Percentiles rank a stretch among this genome's conserved stretches.
These are phyloP conservation scores for Stephania cephalantha DNA, from an alignment of 164 flowering plant species.

Conservation along the genomic window DNA sequence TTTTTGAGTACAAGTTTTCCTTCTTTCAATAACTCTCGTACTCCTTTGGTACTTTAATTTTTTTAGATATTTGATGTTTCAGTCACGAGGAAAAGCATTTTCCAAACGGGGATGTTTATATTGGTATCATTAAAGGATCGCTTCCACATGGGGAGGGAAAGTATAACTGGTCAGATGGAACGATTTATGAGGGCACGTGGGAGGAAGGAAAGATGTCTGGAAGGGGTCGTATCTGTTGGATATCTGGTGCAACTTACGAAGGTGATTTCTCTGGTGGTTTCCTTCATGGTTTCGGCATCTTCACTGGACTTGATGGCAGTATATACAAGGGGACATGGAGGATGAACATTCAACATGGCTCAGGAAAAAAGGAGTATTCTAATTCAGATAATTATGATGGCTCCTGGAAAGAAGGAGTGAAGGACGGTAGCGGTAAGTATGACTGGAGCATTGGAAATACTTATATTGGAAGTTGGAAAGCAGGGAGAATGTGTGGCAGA, in stretches of 20 bases:
- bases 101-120: slow-evolving; percentile 64
- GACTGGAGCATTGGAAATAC: slow-evolving; percentile 56
- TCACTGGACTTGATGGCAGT: slow-evolving; percentile 42
- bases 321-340: slow-evolving; percentile 70
- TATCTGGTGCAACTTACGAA: slow-evolving; percentile 60
- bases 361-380: slow-evolving; percentile 54
- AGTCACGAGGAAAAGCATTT: slow-evolving; percentile 28
- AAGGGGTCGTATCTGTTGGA: slow-evolving; percentile 62
- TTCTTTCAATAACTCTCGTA: not conserved
- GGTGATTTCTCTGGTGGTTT: slow-evolving; percentile 82
- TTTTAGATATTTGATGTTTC: slow-evolving; percentile 10
- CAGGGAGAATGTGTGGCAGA: slow-evolving; percentile 79
- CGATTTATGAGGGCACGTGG: slow-evolving; percentile 83
- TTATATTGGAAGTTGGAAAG: slow-evolving; percentile 79
- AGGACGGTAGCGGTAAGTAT: slow-evolving; percentile 73
- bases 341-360: slow-evolving; percentile 71
- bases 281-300: slow-evolving; percentile 70
- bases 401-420: slow-evolving; percentile 81
- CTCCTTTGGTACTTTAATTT: not conserved
- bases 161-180: slow-evolving; percentile 77
- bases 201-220: slow-evolving; percentile 76
- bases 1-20: not conserved
- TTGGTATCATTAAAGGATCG: slow-evolving; percentile 46
- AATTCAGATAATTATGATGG: slow-evolving; percentile 85
- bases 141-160: slow-evolving; percentile 78